Base-by-base conservation (phyloP, 805 yeast genomes). In the Candida andamanensis region DNA sequence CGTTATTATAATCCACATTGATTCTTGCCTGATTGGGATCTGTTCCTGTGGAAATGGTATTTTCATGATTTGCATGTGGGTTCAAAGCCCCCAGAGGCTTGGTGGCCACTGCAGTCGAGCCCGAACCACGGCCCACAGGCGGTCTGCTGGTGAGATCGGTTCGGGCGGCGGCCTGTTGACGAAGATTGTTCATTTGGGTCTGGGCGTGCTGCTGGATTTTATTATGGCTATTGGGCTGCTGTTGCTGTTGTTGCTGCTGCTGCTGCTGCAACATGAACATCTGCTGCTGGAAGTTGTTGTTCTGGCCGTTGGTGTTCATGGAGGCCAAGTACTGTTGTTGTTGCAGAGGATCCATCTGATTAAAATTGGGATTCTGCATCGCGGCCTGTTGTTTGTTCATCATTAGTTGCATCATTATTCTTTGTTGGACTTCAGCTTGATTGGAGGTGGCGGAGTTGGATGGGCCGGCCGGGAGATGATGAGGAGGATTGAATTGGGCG, bases 181-280 rank as follows among this genome's bases (percentile, higher is more conserved):
- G 62, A 35, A 67, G 49, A 38, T 59, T 68, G 44, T 65, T 69
- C 76, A 69, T 67, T 48, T 70, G 76, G 26, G 52, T 56, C 45
- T 69, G 76, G 4, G 74, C 69, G 33, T 59, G 69, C 39, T 65
- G 70, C 37, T 67, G 73, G 24, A 58, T 58, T 21, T 60, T 40
- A 35, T 60, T 58, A 15, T 40, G 47, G 17, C 33, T 42, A 23
- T 40, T 47, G 26, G 36, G 45, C 27, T 45, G 49, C 34, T 51
- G 56, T n/a, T n/a, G n/a, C 24, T 36, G 46, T 20, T 47, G 47
- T 36, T 51, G 57, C n/a, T n/a, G n/a, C n/a, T n/a, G n/a, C n/a
- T n/a, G n/a, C n/a, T n/a, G n/a, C n/a, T n/a, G n/a, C 14, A 47
- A 45, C 40, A 52, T 35, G 36, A 46, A 57, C 39, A 61, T 46